phyloP scores from a whole-genome alignment of 805 yeast species.

The Candida insectalens region DNA sequence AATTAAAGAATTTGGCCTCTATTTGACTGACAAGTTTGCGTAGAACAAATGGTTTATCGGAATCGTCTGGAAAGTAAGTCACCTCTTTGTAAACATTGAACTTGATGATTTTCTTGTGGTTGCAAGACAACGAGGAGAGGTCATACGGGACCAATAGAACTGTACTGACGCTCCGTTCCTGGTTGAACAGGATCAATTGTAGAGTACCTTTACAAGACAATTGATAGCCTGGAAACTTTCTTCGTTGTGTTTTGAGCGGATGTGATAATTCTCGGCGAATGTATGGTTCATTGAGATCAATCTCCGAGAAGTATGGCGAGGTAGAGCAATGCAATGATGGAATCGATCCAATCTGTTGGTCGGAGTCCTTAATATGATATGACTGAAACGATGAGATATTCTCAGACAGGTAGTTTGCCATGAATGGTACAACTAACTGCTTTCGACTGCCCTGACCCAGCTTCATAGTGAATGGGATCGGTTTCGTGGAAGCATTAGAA shows the following conservation, averaged over 20 bases:
- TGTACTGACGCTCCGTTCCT: conserved; percentile 18
- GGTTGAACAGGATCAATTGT: conserved; percentile 22
- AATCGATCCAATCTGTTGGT: too few relatives aligned
- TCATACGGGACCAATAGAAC: conserved; percentile 20
- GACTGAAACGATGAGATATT: too few relatives aligned
- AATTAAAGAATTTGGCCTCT: conserved; percentile 19
- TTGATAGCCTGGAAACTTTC: conserved; percentile 22
- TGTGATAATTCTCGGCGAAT: conserved; percentile 10
- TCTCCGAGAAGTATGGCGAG: conserved; percentile 25
- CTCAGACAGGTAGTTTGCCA: conserved; percentile 17
- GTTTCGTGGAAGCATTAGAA: conserved; percentile 7
- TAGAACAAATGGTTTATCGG: neutral
- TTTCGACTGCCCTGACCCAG: conserved; percentile 13
- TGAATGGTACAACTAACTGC: conserved; percentile 14
- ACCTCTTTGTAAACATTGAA: conserved; percentile 13
- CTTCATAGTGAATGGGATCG: conserved; percentile 19
- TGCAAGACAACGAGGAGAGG: conserved; percentile 12
- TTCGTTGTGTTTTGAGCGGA: conserved; percentile 5
- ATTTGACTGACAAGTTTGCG: conserved; percentile 16
- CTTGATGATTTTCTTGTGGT: conserved; percentile 20
- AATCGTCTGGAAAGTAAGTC: conserved; percentile 11
- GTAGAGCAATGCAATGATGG: too few relatives aligned
- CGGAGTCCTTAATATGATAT: too few relatives aligned
- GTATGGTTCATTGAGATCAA: conserved; percentile 19
- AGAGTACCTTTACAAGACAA: conserved; percentile 19